Evolutionary conservation across 768 basidiomycete species (phyloP), one percentile per base, ranked within the genome.

Genomic region (Tulasnella sp.): DNA sequence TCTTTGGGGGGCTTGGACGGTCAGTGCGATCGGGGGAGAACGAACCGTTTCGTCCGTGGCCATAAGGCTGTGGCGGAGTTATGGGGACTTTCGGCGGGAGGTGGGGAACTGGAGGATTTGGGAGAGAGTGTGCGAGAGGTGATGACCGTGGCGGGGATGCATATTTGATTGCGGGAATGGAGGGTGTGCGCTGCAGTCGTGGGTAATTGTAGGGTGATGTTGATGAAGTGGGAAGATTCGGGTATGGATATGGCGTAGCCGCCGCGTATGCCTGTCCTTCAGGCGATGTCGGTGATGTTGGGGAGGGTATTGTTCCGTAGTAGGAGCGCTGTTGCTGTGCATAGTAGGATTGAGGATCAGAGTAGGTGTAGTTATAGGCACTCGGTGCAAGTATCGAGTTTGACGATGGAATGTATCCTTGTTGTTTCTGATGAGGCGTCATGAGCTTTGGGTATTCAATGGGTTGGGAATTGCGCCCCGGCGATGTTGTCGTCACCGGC

Each of bases 381-480:
- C 15, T 38, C 15, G 34, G 34, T 38, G 34, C 34, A 64, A 87
- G 87, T 84, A 87, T 88, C 22, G 85, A 87, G 56, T 79, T 78
- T n/a, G 83, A 69, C 4, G 85, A 87, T 0, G 87, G 87, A 24
- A 76, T 77, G 66, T 90, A 90, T 41, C 87, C 87, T 66, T 90
- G 87, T 52, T 72, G 76, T 58, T 80, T 77, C 69, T 90, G 87
- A 60, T 90, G 88, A 58, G 79, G 78, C 1, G 83, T 81, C 87
- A 90, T 90, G 31, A 89, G 77, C 15, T 79, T 74, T 1, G 86
- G 85, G 65, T 85, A 86, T 31, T 75, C 75, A 55, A 83, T 70
- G 19, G 72, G 66, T 15, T 73, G 70, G 34, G 76, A 73, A 4
- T 75, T 73, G 15, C 82, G 78, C n/a, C 80, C 75, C 3, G 83